These are phyloP conservation scores for Solanum bulbocastanum DNA, from an alignment of 257 asterid species.

Conservation along the genomic window DNA sequence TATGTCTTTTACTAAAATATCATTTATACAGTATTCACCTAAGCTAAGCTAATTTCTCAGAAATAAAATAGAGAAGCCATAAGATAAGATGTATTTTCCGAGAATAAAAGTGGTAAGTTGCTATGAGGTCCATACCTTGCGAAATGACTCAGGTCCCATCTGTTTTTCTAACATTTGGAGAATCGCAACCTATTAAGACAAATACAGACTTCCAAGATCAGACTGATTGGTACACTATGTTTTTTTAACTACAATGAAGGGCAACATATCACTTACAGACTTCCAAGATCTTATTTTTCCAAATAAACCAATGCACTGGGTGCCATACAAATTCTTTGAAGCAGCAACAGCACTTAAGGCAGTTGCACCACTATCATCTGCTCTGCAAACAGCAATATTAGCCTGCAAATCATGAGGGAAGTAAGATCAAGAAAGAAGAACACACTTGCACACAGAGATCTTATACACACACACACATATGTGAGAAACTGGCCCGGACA, in stretches of 20 bases:
- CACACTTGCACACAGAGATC: neutral
- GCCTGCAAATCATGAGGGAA: conserved; percentile 43
- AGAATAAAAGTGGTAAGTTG: neutral
- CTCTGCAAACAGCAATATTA: conserved; percentile 87
- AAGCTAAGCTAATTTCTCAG: neutral
- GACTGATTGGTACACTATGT: neutral
- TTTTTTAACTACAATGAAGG: neutral
- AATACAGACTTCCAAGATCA: neutral
- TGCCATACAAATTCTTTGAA: conserved; percentile 83
- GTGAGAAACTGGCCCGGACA: neutral
- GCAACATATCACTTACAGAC: conserved; percentile 55
- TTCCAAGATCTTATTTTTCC: conserved; percentile 98
- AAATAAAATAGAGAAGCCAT: neutral
- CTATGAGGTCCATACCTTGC: conserved; percentile 55
- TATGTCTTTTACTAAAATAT: neutral
- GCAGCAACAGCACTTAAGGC: conserved; percentile 70
- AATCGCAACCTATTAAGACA: conserved; percentile 63
- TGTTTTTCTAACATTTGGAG: conserved; percentile 99
- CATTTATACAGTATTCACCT: neutral
- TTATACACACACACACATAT: neutral
- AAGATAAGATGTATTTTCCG: neutral
- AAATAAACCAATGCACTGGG: conserved; percentile 86
- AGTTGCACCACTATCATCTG: conserved; percentile 94
- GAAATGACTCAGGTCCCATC: conserved; percentile 99
- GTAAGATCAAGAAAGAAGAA: neutral